Evolutionary conservation across 2,329 filamentous ascomycete species (phyloP).

Genomic region (Neofusicoccum laricinum): DNA sequence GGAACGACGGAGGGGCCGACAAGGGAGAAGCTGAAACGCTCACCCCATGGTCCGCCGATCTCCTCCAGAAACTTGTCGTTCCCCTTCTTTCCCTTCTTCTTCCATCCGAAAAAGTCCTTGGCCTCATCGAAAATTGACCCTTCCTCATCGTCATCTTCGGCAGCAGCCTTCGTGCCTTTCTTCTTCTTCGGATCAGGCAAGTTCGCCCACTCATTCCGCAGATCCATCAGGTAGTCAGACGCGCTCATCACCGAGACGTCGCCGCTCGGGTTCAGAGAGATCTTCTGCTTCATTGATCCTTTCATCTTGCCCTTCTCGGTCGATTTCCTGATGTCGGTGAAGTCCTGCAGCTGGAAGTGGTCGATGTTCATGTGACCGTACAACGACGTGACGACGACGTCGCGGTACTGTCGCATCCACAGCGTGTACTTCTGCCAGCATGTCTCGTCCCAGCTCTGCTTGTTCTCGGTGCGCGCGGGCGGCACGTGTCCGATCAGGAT

Average conservation of each 20-base stretch:
- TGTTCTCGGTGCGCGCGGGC: constrained; percentile 79
- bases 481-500: constrained; percentile 94
- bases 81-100: constrained; percentile 33
- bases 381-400: constrained; percentile 74
- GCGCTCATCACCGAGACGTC: constrained; percentile 65
- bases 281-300: constrained; percentile 16
- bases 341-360: constrained; percentile 91
- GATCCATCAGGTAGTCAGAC: constrained; percentile 74
- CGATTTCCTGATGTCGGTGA: constrained; percentile 66
- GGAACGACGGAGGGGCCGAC: constrained; percentile 87
- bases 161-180: background rate
- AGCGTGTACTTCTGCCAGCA: constrained; percentile 98
- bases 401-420: constrained; percentile 86
- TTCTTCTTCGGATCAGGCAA: constrained; percentile 56
- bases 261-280: constrained; percentile 28
- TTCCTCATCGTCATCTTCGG: background rate
- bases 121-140: constrained; percentile 12
- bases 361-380: constrained; percentile 99
- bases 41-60: constrained; percentile 77
- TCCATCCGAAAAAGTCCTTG: constrained; percentile 13
- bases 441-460: constrained; percentile 89
- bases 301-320: constrained; percentile 44
- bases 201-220: constrained; percentile 74
- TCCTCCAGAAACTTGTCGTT: constrained; percentile 61
- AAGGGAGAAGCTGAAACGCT: constrained; percentile 78